These are phyloP conservation scores for Suillus discolor DNA, from an alignment of 768 basidiomycete species.

Conservation along the genomic window DNA sequence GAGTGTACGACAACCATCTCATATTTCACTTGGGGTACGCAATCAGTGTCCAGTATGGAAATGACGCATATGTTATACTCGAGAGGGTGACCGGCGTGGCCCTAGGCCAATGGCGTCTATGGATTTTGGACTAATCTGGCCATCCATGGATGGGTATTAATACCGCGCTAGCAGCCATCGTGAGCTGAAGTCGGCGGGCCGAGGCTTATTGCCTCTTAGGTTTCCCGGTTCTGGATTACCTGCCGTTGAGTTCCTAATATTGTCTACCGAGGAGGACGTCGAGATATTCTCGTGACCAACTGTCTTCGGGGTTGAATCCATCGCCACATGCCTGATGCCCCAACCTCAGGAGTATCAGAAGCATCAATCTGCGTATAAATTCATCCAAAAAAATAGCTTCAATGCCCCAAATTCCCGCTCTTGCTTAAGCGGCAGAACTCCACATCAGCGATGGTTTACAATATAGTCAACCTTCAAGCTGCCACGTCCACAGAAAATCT, in stretches of 20 bases:
- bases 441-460: constrained; percentile 27
- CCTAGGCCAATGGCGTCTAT: constrained; percentile 10
- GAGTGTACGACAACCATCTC: background rate
- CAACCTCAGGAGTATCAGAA: constrained; percentile 17
- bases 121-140: constrained; percentile 10
- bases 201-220: constrained; percentile 25
- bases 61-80: background rate
- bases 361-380: constrained; percentile 10
- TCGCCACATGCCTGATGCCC: constrained; percentile 18
- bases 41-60: background rate
- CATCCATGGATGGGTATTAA: constrained; percentile 16
- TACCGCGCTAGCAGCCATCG: constrained; percentile 15
- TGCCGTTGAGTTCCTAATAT: constrained; percentile 23
- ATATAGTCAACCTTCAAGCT: constrained; percentile 44
- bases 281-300: constrained; percentile 18
- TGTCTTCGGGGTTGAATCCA: constrained; percentile 9
- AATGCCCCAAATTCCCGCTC: constrained; percentile 3
- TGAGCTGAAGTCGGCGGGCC: constrained; percentile 22
- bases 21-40: background rate
- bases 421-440: background rate
- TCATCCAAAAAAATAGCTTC: background rate
- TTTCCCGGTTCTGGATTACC: constrained; percentile 20
- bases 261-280: constrained; percentile 22
- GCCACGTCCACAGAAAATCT: constrained; percentile 50
- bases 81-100: constrained; percentile 8